A percentile compares a stretch with the other conserved stretches of the same genome.
phyloP scores from a whole-genome alignment of 495 filamentous ascomycete genomes.

The Daldinia vernicosa region DNA sequence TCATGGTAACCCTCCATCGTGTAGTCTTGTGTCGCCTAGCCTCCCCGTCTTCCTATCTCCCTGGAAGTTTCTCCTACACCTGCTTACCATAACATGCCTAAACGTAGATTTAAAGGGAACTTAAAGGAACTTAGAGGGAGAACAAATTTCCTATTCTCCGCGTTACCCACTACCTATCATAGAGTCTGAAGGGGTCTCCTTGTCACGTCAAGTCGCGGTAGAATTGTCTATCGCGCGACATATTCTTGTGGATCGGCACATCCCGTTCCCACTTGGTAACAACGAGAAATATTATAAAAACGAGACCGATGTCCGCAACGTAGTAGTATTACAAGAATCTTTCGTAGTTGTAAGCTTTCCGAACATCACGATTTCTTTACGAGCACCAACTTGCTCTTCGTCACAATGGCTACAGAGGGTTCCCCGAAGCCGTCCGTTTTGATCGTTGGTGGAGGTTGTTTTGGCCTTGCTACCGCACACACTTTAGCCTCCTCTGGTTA shows the following conservation, averaged over 20 bases:
- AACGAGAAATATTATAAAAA: neutral
- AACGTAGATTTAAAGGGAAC: neutral
- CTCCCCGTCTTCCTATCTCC: neutral
- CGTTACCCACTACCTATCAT: neutral
- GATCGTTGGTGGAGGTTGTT: slow-evolving; percentile 56
- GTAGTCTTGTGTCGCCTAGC: neutral
- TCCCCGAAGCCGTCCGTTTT: slow-evolving; percentile 28
- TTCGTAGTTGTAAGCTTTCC: neutral
- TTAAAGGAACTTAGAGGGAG: neutral
- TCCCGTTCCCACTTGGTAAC: neutral
- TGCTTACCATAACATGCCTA: neutral
- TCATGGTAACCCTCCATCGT: slow-evolving; percentile 1
- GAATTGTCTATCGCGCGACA: neutral
- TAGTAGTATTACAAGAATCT: neutral
- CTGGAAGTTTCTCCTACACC: neutral
- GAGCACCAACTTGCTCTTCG: neutral
- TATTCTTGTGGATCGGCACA: slow-evolving; percentile 1
- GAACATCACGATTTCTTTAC: neutral
- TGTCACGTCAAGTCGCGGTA: slow-evolving; percentile 1
- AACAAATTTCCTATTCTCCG: neutral
- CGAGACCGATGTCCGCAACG: neutral
- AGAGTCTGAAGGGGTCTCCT: neutral
- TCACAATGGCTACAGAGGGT: neutral
- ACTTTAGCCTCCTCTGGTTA: slow-evolving; percentile 53
- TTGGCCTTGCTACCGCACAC: slow-evolving; percentile 58